These are phyloP conservation scores for Gossypium mustelinum DNA, from an alignment of 345 rosid species.

Conservation along the genomic window DNA sequence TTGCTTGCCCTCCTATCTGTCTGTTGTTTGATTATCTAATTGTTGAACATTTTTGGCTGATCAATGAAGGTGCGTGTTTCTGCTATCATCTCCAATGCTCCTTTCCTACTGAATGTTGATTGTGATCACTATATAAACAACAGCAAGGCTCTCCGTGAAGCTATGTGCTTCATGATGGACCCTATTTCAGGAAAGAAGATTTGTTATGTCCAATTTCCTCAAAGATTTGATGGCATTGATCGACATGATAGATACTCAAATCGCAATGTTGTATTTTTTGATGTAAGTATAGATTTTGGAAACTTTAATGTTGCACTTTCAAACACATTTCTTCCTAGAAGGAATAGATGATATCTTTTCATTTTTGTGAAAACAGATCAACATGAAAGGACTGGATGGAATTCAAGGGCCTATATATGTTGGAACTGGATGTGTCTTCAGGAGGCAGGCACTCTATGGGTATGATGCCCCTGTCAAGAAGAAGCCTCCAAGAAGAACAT, in stretches of 20 bases:
- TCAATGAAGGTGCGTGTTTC: slow-evolving; percentile 59
- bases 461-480: slow-evolving; percentile 75
- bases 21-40: slow-evolving; percentile 6
- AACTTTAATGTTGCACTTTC: not conserved
- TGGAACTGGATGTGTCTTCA: slow-evolving; percentile 91
- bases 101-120: slow-evolving; percentile 71
- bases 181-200: slow-evolving; percentile 68
- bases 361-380: slow-evolving; percentile 47
- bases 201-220: slow-evolving; percentile 82
- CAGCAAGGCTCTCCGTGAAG: slow-evolving; percentile 74
- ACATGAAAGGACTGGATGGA: slow-evolving; percentile 95
- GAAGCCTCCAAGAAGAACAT: slow-evolving; percentile 62
- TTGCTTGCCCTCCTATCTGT: not conserved
- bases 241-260: slow-evolving; percentile 71
- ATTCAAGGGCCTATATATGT: slow-evolving; percentile 93
- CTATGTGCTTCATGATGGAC: slow-evolving; percentile 90
- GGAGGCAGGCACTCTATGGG: slow-evolving; percentile 85
- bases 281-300: slow-evolving; percentile 40
- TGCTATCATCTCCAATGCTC: slow-evolving; percentile 70
- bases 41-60: slow-evolving; percentile 12
- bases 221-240: slow-evolving; percentile 81
- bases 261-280: slow-evolving; percentile 76
- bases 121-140: slow-evolving; percentile 87
- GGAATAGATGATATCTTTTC: slow-evolving; percentile 8
- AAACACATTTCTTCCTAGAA: not conserved